Evolutionary conservation across 345 rosid species (phyloP).

Genomic region (Eucalyptus paniculata): DNA sequence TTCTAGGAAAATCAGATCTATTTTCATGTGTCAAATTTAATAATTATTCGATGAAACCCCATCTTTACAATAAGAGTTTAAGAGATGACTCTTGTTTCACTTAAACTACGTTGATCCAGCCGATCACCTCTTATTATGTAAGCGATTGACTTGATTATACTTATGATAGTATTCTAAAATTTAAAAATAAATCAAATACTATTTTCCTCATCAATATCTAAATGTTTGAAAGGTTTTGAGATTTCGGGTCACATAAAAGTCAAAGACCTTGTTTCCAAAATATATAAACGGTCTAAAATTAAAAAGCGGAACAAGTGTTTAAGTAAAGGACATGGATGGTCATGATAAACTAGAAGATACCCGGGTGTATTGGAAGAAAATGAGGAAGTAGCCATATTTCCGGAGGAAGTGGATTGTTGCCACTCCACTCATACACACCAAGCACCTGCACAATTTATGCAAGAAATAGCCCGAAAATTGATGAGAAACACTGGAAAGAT

Average conservation of each 20-base stretch:
- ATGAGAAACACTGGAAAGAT: neutral
- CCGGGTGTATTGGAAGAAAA: slow-evolving; percentile 37
- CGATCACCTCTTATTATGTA: neutral
- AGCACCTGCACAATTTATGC: slow-evolving; percentile 18
- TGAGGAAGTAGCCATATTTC: slow-evolving; percentile 69
- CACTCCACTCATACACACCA: slow-evolving; percentile 72
- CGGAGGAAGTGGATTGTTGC: slow-evolving; percentile 58
- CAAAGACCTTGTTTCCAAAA: neutral
- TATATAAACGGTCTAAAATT: neutral
- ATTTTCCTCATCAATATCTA: neutral
- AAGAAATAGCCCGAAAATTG: neutral
- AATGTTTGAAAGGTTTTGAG: neutral
- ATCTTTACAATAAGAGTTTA: neutral
- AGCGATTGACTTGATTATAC: neutral
- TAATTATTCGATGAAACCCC: neutral
- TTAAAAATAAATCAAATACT: neutral
- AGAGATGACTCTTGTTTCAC: neutral
- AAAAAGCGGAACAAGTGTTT: neutral
- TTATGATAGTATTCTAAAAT: neutral
- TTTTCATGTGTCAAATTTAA: neutral
- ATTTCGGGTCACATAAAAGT: neutral
- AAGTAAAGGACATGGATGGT: neutral
- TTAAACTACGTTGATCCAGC: neutral
- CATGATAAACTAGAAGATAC: neutral
- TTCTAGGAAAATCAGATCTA: neutral